Base-by-base conservation (phyloP, 148 eudicot genomes). In the Spergularia bocconei region DNA sequence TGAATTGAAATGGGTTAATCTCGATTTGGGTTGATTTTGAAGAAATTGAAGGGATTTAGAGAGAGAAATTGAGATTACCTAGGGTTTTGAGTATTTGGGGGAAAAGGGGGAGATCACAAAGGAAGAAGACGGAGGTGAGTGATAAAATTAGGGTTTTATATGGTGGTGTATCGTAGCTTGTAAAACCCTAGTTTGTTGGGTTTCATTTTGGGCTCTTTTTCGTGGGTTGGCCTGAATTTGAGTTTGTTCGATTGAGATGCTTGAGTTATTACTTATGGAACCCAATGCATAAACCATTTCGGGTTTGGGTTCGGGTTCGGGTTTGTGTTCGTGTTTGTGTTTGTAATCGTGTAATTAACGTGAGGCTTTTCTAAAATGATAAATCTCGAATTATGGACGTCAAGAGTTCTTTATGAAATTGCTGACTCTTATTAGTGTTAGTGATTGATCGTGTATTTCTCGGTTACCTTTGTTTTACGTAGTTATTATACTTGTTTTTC, bases 71-170 rank as follows among this genome's bases (percentile, higher is more conserved):
- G 0, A 7, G 1, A 6, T n/a, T 25, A 73, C 77, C 76, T 74
- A 44, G 82, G 69, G 68, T 21, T 74, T 57, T 29, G 59, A 6
- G 78, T 21, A 36, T 44, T 15, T 58, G 38, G 20, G 48, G 56
- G 36, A 12, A 5, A 20, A 21, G 17, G 62, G 74, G n/a, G 72
- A 51, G 73, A 68, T 68, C 33, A 57, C 12, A 56, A 67, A 74
- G 36, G 61, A 57, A 65, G 58, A 74, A 69, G 8, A 7, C 38
- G 25, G 17, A 59, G 38, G 15, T 13, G 51, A 3, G 57, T 23
- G 23, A 23, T 41, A 2, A n/a, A 80, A 52, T 75, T 70, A 80
- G 82, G 79, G 71, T 80, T 80, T 80, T 80, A 75, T 80, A 79
- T 69, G 17, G 52, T 38, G 19, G 52, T 5, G 12, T 17, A 4